Base-by-base conservation (phyloP, 164 flowering plant genomes). In the Umbellularia californica region DNA sequence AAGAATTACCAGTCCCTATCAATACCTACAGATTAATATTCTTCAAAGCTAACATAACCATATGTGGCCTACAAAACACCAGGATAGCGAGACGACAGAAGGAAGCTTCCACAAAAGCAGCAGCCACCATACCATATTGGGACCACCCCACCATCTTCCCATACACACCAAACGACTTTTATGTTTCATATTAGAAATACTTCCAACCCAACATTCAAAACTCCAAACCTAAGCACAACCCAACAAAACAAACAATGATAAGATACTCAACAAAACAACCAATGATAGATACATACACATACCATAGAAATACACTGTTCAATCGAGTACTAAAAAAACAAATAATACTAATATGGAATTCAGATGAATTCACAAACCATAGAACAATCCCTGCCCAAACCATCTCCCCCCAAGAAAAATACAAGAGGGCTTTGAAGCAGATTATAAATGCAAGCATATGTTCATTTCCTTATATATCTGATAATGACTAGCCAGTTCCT, bases 401-500 rank as follows among this genome's bases (percentile, higher is more conserved):
- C 65, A 65, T 76, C 78, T 72, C 65, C 77, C 71, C 74, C 24
- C 50, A 41, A 11, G 62, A 68, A 67, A 74, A 74, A 50, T n/a
- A 47, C 30, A 19, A 70, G 80, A 78, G 71, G 80, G 52, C 65
- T 33, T 70, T 52, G n/a, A 23, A 50, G 28, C 63, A 41, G 33
- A 27, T 58, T 28, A 50, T 19, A 33, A 19, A 30, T 27, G 64
- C 73, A 71, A 58, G 35, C 24, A 58, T 58, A 35, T 33, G 58
- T 71, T 71, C 27, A 66, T 66, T 17, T 66, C 14, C 41, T 12
- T 30, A 14, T 11, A 30, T 30, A 30, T 12, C 20, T 50, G 72
- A 41, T 50, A 24, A 64, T 9, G 15, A 33, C 64, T 27, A 74
- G 41, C 25, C 24, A 12, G 67, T 58, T 22, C 82, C 78, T 52